These are phyloP conservation scores for Schizophyllum amplum DNA, from an alignment of 1,284 basidiomycete species.

Conservation along the genomic window DNA sequence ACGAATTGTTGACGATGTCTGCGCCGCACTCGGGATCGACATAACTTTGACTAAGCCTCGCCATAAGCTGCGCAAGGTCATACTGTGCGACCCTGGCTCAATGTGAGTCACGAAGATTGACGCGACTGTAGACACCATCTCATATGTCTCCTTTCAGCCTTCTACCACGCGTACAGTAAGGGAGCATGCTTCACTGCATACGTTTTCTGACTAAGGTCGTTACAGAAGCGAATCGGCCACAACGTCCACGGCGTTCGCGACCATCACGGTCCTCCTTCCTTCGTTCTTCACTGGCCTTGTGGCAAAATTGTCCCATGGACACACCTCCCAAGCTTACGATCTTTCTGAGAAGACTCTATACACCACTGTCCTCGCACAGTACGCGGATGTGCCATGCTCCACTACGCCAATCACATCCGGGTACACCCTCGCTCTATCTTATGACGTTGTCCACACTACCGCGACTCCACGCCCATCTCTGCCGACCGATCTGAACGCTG, in stretches of 20 bases:
- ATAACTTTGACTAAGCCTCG: constrained; percentile 16
- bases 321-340: constrained; percentile 23
- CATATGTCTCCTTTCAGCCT: constrained; percentile 16
- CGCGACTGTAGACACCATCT: too few relatives aligned
- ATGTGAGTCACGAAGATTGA: constrained; percentile 32
- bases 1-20: constrained; percentile 22
- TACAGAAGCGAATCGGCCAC: too few relatives aligned
- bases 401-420: constrained; percentile 36
- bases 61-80: constrained; percentile 34
- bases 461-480: constrained; percentile 14
- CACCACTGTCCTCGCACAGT: constrained; percentile 37
- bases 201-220: too few relatives aligned
- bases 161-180: constrained; percentile 22
- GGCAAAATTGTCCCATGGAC: constrained; percentile 29
- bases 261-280: constrained; percentile 35
- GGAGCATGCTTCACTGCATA: too few relatives aligned
- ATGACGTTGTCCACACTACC: constrained; percentile 31
- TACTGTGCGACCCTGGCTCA: constrained; percentile 37
- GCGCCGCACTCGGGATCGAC: constrained; percentile 24
- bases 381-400: constrained; percentile 37
- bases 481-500: constrained; percentile 13
- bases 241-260: constrained; percentile 38
- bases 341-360: constrained; percentile 19
- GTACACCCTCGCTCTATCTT: constrained; percentile 36
- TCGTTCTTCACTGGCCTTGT: constrained; percentile 33